phyloP scores from a whole-genome alignment of 192 early-diverging fungal species.

The Dispira simplex region DNA sequence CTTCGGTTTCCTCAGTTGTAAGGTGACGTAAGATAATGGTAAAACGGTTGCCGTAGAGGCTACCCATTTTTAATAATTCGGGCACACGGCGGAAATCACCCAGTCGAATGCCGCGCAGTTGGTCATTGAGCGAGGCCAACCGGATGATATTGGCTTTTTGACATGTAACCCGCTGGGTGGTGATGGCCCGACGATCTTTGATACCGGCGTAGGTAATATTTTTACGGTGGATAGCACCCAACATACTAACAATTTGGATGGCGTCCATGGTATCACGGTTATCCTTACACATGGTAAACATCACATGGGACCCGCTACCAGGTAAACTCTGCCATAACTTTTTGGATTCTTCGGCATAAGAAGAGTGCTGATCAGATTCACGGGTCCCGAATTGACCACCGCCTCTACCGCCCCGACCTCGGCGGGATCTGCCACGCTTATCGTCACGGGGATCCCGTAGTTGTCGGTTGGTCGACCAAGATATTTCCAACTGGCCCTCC shows the following conservation, averaged over 20 bases:
- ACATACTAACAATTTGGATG: constrained; percentile 12
- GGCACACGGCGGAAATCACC: constrained; percentile 65
- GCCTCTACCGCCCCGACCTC: not conserved
- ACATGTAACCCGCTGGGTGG: constrained; percentile 40
- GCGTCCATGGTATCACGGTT: constrained; percentile 85
- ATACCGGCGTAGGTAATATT: constrained; percentile 77
- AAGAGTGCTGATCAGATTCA: not conserved
- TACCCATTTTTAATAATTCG: constrained; percentile 60
- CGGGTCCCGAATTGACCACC: constrained; percentile 10
- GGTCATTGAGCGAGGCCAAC: constrained; percentile 35
- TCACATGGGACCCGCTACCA: not conserved
- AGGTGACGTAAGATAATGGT: constrained; percentile 57
- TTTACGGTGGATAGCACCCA: constrained; percentile 19
- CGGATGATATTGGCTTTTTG: constrained; percentile 22
- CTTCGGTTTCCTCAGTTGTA: constrained; percentile 22
- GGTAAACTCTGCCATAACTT: constrained; percentile 51
- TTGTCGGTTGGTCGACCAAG: too few species aligned
- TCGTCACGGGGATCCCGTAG: not conserved
- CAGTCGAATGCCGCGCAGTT: constrained; percentile 34
- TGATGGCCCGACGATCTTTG: constrained; percentile 88
- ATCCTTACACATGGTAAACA: constrained; percentile 86
- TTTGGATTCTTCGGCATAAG: constrained; percentile 26
- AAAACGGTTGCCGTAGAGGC: constrained; percentile 84
- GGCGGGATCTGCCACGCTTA: not conserved
- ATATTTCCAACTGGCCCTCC: constrained; percentile 20